Evolutionary conservation across 192 early-diverging fungal genomes (phyloP).

Genomic region (Entomortierella lignicola): DNA sequence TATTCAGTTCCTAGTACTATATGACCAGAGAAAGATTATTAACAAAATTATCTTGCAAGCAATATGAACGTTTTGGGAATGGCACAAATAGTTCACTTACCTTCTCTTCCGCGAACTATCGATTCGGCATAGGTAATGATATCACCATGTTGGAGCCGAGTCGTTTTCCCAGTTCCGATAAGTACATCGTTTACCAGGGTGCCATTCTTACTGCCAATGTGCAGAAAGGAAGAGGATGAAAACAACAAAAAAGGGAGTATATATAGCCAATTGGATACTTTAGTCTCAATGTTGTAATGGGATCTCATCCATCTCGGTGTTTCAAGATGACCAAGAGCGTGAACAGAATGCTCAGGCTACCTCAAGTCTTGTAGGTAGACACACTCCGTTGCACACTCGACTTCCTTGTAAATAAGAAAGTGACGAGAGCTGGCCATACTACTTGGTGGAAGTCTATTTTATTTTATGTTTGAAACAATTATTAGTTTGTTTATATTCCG

Average conservation of each 20-base stretch:
- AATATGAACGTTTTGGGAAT: background rate
- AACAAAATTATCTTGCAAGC: background rate
- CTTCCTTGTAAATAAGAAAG: conserved; percentile 46
- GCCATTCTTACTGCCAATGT: conserved; percentile 67
- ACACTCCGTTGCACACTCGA: conserved; percentile 18
- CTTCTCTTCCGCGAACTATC: background rate
- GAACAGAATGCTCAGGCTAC: background rate
- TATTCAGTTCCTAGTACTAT: background rate
- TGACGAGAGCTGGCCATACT: conserved; percentile 21
- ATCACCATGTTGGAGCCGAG: conserved; percentile 70
- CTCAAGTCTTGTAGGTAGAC: conserved; percentile 39
- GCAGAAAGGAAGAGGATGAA: background rate
- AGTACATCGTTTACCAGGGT: conserved; percentile 71
- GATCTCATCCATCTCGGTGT: no score
- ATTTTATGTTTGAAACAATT: background rate
- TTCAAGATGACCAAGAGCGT: background rate
- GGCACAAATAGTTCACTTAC: background rate
- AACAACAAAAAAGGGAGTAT: background rate
- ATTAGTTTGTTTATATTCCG: background rate
- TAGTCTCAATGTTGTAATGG: no score
- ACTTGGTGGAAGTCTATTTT: background rate
- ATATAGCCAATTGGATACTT: no score
- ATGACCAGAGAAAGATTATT: background rate
- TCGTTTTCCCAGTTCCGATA: conserved; percentile 56
- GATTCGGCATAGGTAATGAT: conserved; percentile 66